Conservation (phyloP, 148 eudicot genomes). For the Cornus controversa region DNA sequence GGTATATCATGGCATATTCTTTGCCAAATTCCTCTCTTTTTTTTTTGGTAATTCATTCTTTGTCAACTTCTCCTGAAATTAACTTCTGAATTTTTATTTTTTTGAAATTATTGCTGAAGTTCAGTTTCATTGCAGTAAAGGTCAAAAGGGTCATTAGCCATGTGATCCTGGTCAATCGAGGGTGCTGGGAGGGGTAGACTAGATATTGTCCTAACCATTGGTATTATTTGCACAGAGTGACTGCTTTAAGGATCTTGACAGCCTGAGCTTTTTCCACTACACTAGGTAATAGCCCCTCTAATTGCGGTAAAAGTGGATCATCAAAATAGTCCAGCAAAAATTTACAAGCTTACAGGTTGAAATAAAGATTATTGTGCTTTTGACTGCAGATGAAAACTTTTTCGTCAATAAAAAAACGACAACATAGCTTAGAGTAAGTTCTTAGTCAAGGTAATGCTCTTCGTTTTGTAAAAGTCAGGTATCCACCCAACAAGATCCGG, state of each 20-base stretch:
- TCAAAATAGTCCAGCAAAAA: neutral
- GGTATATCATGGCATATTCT: neutral
- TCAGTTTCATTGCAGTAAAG: neutral
- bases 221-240: too few species aligned
- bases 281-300: too few species aligned
- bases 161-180: too few species aligned
- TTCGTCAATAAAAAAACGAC: neutral
- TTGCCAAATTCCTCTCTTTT: neutral
- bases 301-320: neutral
- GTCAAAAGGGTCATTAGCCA: neutral
- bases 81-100: too few species aligned
- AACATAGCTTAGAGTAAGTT: neutral
- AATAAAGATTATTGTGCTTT: too few species aligned
- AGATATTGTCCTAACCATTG: too few species aligned
- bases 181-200: too few species aligned
- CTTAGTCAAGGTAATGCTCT: neutral
- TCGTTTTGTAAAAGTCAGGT: neutral
- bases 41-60: too few species aligned
- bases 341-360: too few species aligned
- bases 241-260: too few species aligned
- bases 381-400: neutral
- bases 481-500: neutral
- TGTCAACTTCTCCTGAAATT: neutral
- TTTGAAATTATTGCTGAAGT: neutral
- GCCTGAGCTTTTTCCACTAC: too few species aligned